These are phyloP conservation scores for Xylariaceae sp. DNA, from an alignment of 2,329 filamentous ascomycete species.

Conservation along the genomic window DNA sequence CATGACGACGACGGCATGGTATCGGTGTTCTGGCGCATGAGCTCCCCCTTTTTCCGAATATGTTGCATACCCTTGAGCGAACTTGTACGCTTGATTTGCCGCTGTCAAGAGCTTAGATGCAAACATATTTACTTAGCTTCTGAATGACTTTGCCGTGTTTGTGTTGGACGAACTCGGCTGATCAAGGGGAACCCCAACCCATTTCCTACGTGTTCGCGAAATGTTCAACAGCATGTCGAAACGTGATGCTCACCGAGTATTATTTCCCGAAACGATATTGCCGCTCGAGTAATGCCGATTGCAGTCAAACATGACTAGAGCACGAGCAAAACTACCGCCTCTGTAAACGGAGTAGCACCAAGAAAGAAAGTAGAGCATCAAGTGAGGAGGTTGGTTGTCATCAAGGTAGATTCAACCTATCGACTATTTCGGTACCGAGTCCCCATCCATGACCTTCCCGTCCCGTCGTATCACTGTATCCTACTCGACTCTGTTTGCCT, in stretches of 20 bases:
- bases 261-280: too few relatives aligned
- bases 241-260: too few relatives aligned
- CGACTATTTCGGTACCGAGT: background rate
- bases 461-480: background rate
- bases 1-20: background rate
- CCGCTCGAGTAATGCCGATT: too few relatives aligned
- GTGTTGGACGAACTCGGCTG: too few relatives aligned
- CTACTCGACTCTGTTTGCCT: background rate
- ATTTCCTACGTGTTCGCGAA: too few relatives aligned
- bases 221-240: too few relatives aligned
- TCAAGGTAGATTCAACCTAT: background rate
- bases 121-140: background rate
- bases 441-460: too few relatives aligned
- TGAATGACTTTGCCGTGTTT: background rate
- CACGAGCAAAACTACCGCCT: too few relatives aligned
- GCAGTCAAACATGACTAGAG: too few relatives aligned
- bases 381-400: background rate
- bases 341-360: background rate
- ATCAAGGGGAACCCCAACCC: too few relatives aligned
- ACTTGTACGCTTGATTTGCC: background rate
- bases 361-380: background rate
- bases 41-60: background rate
- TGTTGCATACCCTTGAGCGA: background rate
- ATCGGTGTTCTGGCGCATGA: background rate
- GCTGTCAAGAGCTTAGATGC: background rate